phyloP scores from a whole-genome alignment of 202 grass and related monocot genomes.

The Carex sylvatica region DNA sequence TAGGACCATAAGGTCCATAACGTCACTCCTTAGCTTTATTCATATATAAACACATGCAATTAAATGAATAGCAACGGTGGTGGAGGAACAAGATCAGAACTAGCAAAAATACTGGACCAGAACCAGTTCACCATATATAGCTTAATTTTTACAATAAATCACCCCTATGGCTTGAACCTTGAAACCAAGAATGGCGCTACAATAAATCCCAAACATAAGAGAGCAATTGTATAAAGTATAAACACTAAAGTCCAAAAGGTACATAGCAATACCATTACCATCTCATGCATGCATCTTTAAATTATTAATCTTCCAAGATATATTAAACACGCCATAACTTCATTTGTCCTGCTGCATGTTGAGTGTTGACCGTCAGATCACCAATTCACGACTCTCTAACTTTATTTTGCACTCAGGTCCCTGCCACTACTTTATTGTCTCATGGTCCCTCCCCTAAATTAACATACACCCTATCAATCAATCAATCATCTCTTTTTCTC shows the following conservation, averaged over 20 bases:
- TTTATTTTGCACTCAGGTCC: conserved; percentile 14
- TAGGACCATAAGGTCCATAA: too few relatives aligned
- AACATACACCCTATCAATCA: not conserved
- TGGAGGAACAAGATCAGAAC: too few relatives aligned
- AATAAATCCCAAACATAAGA: not conserved
- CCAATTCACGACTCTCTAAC: not conserved
- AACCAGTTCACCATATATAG: too few relatives aligned
- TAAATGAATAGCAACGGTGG: too few relatives aligned
- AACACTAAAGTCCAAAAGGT: not conserved
- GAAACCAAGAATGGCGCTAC: not conserved
- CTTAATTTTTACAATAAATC: too few relatives aligned
- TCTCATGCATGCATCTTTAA: too few relatives aligned
- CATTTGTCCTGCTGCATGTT: not conserved
- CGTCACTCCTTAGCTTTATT: too few relatives aligned
- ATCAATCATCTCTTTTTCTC: not conserved
- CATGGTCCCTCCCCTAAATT: not conserved
- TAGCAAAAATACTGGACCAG: too few relatives aligned
- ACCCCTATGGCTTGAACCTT: not conserved
- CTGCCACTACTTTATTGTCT: conserved; percentile 20
- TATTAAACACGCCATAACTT: not conserved
- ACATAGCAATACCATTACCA: too few relatives aligned
- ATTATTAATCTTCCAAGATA: not conserved
- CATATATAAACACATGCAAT: too few relatives aligned
- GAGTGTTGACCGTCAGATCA: conserved; percentile 23
- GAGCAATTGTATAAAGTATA: not conserved